Evolutionary conservation across 1,284 basidiomycete genomes (phyloP), one percentile per base, ranked within the genome.

Genomic region (Trametes hirsuta): DNA sequence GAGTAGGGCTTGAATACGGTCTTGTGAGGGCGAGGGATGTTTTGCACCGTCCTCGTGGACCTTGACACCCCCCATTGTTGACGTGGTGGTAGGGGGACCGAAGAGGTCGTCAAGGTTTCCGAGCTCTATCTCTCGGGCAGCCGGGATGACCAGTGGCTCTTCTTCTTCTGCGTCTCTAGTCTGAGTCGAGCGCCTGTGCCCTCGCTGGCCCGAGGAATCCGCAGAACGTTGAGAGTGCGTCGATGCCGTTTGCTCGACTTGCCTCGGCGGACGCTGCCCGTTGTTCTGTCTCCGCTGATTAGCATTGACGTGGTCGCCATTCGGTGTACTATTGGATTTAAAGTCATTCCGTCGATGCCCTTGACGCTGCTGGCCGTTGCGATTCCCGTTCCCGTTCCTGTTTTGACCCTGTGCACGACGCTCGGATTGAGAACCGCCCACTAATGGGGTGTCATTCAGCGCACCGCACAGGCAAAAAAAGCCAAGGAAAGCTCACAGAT

Each of bases 401-500:
- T 30, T 42, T 47, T 8, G 22, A 22, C 30, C 11, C 30, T 35
- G 11, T 6, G 30, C 30, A 34, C 18, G 9, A 11, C 48, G 48
- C 14, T 30, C 37, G 6, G 12, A 11, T 21, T 37, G n/a, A 34
- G 36, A 18, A 4, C 11, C 11, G 22, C 47, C 21, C 6, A 36
- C 41, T 41, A 25, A 6, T 15, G 11, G 4, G 10, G 10, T 3
- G 8, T n/a, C 5, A 35, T 22, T 22, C 2, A 53, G 34, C 8
- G 41, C 14, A 6, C 12, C 12, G 9, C n/a, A 11, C 10, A 49
- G 15, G 10, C 5, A 35, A 4, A 11, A 8, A 21, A n/a, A 15
- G 4, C 5, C 11, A 15, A 9, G 11, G 8, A 2, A 0, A 1
- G 59, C 67, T 15, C 47, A 79, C 78, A 69, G 60, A 79, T 79